phyloP scores from a whole-genome alignment of 257 asterid genomes.

The Jacaranda copaia region DNA sequence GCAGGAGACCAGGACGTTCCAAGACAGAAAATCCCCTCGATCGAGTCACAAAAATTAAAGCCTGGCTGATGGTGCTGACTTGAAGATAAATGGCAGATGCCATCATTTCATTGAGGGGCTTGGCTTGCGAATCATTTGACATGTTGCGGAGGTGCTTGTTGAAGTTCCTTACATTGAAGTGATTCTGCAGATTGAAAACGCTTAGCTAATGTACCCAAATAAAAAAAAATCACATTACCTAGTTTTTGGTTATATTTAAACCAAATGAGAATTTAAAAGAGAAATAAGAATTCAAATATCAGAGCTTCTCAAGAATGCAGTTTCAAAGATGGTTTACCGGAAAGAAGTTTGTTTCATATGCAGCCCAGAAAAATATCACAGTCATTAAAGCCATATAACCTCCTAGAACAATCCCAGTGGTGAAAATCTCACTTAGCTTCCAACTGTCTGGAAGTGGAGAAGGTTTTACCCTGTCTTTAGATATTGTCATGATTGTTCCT shows the following conservation, averaged over 20 bases:
- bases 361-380: conserved; percentile 58
- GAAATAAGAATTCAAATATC: background rate
- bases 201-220: background rate
- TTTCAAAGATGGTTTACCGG: conserved; percentile 39
- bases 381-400: conserved; percentile 53
- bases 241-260: too few relatives aligned
- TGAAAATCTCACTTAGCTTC: conserved; percentile 53
- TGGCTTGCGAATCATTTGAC: conserved; percentile 40
- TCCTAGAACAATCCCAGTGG: conserved; percentile 53
- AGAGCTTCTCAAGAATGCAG: background rate
- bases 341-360: conserved; percentile 58
- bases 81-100: conserved; percentile 66
- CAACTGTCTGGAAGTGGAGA: conserved; percentile 59
- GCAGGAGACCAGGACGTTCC: conserved; percentile 57
- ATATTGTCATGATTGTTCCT: conserved; percentile 56
- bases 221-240: too few relatives aligned
- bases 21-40: conserved; percentile 57
- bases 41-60: conserved; percentile 63
- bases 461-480: conserved; percentile 54
- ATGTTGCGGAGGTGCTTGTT: conserved; percentile 44
- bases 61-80: conserved; percentile 72
- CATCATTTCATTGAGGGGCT: conserved; percentile 54
- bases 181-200: conserved; percentile 34
- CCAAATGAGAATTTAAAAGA: too few relatives aligned
- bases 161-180: conserved; percentile 49